Conservation (phyloP, 768 basidiomycete genomes). For the Porphyrellus cyaneotinctus region DNA sequence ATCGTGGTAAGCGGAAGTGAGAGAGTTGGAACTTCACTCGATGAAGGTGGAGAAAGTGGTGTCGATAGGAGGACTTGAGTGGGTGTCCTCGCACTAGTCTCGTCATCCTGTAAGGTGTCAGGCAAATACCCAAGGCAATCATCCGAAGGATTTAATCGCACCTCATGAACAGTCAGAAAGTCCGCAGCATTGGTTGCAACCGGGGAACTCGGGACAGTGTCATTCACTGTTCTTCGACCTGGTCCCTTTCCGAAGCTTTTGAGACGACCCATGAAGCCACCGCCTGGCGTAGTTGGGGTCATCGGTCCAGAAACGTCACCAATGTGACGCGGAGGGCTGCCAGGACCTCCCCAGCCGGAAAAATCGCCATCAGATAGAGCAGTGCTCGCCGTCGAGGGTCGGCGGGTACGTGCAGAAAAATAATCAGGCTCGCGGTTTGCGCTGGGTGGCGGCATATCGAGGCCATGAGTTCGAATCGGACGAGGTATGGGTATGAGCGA, state of each 20-base stretch:
- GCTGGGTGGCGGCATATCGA: constrained; percentile 34
- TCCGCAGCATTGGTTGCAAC: constrained; percentile 16
- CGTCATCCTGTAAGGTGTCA: constrained; percentile 22
- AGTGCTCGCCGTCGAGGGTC: constrained; percentile 41
- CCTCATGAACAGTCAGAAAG: constrained; percentile 19
- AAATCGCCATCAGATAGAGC: constrained; percentile 50
- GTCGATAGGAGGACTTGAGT: constrained; percentile 52
- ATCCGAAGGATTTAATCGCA: constrained; percentile 11
- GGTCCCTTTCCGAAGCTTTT: constrained; percentile 68
- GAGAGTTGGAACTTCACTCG: constrained; percentile 68
- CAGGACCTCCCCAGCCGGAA: constrained; percentile 37
- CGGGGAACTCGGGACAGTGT: constrained; percentile 25
- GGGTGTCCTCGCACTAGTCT: constrained; percentile 42
- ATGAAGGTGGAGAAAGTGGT: constrained; percentile 60
- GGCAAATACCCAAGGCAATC: background rate
- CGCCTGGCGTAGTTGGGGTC: constrained; percentile 47
- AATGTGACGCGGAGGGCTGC: constrained; percentile 32
- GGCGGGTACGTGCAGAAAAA: constrained; percentile 44
- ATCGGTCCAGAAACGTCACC: constrained; percentile 33
- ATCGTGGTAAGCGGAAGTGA: constrained; percentile 55
- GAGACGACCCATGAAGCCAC: constrained; percentile 74
- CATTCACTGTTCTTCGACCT: constrained; percentile 29
- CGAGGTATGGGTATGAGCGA: constrained; percentile 31
- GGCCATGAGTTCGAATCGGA: constrained; percentile 42
- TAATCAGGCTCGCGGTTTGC: constrained; percentile 46